Base-by-base conservation (phyloP, 192 early-diverging fungal genomes). In the Podila verticillata region DNA sequence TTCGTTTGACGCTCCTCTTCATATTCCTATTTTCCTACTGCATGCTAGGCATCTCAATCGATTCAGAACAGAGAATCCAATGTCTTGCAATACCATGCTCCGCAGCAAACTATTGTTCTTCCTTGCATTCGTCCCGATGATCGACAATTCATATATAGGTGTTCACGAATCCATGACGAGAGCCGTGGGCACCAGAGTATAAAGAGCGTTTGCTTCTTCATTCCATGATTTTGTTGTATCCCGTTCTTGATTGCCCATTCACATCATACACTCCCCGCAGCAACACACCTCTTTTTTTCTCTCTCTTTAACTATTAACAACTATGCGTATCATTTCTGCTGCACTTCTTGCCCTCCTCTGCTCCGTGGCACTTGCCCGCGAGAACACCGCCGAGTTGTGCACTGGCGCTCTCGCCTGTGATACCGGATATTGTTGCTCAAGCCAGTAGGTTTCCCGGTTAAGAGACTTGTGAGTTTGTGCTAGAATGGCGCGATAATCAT, bases 401-500 rank as follows among this genome's bases (percentile, higher is more conserved):
- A 44, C 48, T 28, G 74, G 63, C 5, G 29, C 49, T 2, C 48
- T 65, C 9, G 44, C 61, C 5, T 77, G 74, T n/a, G 67, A 77
- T 48, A 31, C 24, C 32, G 74, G 74, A 44, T 77, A 70, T 32
- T 77, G 74, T 9, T 77, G 74, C 57, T 77, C 74, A 22, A 51
- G 62, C 57, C 66, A 68, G 74, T 77, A 65, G 26, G 59, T 65
- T 44, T 15, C 39, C 4, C 13, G 0, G 0, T 44, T 44, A 0
- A 44, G 17, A 44, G 13, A 15, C 39, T 44, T 44, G 39, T 44
- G 17, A 7, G 39, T 15, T 44, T 44, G 39, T 44, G 17, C 7
- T 44, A 15, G 39, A 17, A 15, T 0, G 13, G 12, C 36, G 0
- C 8, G 12, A 44, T 15, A 7, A 44, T 17, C 12, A 15, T 15